These are phyloP conservation scores for Fusarium illudens DNA, from an alignment of 2,329 filamentous ascomycete species.

Conservation along the genomic window DNA sequence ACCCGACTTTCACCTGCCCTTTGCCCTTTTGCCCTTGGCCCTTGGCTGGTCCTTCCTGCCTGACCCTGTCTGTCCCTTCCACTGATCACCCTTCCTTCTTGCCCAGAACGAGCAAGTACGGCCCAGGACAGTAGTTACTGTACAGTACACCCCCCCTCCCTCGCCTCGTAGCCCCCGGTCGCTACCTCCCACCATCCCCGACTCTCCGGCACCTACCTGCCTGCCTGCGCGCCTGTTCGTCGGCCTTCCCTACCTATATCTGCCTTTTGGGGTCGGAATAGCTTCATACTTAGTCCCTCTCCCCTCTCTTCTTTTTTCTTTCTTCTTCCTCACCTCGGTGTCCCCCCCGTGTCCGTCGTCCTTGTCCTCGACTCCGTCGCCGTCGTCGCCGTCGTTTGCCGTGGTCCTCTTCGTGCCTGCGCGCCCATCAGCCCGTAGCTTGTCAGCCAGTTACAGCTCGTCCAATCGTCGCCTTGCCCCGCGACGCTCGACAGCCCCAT, in stretches of 20 bases:
- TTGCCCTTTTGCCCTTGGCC: slow-evolving; percentile 13
- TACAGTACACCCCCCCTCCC: neutral
- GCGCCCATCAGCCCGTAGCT: slow-evolving; percentile 25
- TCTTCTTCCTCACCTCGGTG: slow-evolving; percentile 18
- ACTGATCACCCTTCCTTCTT: slow-evolving; percentile 16
- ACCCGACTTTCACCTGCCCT: slow-evolving; percentile 34
- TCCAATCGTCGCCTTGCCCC: slow-evolving; percentile 29
- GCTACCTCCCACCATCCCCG: slow-evolving; percentile 33
- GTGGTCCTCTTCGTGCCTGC: slow-evolving; percentile 6
- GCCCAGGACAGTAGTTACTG: neutral
- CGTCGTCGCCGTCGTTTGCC: slow-evolving; percentile 17
- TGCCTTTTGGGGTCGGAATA: slow-evolving; percentile 42
- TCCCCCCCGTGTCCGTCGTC: slow-evolving; percentile 13
- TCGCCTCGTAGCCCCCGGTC: slow-evolving; percentile 34
- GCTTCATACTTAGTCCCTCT: slow-evolving; percentile 38
- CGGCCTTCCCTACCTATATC: slow-evolving; percentile 36
- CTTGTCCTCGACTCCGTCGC: slow-evolving; percentile 8
- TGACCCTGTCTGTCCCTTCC: slow-evolving; percentile 21
- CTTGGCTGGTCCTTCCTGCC: slow-evolving; percentile 16
- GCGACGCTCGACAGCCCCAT: slow-evolving; percentile 25
- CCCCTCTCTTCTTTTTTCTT: slow-evolving; percentile 19
- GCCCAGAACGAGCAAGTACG: slow-evolving; percentile 8
- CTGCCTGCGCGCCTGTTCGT: slow-evolving; percentile 20
- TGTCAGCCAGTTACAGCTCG: slow-evolving; percentile 25
- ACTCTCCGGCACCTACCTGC: slow-evolving; percentile 30